Conservation (phyloP, 192 early-diverging fungal genomes). For the Allomyces macrogynus region DNA sequence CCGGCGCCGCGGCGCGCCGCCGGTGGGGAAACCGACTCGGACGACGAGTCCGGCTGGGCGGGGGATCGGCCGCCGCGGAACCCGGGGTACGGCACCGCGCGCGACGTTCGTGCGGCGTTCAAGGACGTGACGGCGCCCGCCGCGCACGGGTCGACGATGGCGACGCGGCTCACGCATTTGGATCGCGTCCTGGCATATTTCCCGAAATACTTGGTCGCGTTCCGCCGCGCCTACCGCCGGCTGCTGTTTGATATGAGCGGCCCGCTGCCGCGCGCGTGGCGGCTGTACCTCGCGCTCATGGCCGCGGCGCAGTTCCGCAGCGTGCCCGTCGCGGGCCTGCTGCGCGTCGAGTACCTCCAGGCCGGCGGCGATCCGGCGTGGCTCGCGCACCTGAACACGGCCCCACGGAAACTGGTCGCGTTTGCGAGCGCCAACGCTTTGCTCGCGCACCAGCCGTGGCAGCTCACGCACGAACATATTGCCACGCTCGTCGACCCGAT, state of each 20-base stretch:
- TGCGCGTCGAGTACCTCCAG: constrained; percentile 25
- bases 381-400: constrained; percentile 15
- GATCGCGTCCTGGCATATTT: constrained; percentile 28
- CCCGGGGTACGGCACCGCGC: background rate
- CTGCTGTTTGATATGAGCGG: constrained; percentile 20
- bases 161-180: constrained; percentile 2
- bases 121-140: constrained; percentile 24
- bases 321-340: constrained; percentile 26
- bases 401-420: constrained; percentile 24
- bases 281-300: constrained; percentile 30
- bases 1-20: background rate
- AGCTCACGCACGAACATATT: constrained; percentile 18
- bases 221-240: constrained; percentile 14
- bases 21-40: background rate
- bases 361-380: constrained; percentile 28
- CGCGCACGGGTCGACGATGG: constrained; percentile 24
- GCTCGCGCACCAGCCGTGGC: constrained; percentile 34
- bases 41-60: background rate
- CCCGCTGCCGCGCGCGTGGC: constrained; percentile 24
- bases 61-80: too few relatives aligned
- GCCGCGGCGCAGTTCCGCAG: constrained; percentile 29
- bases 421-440: constrained; percentile 16
- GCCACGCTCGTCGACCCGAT: constrained; percentile 11
- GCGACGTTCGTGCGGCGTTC: constrained; percentile 9
- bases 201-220: constrained; percentile 28